Percentiles rank a stretch among this genome's conserved stretches.
Conservation (phyloP, 1,284 basidiomycete genomes). For the Papiliotrema flavescens region DNA sequence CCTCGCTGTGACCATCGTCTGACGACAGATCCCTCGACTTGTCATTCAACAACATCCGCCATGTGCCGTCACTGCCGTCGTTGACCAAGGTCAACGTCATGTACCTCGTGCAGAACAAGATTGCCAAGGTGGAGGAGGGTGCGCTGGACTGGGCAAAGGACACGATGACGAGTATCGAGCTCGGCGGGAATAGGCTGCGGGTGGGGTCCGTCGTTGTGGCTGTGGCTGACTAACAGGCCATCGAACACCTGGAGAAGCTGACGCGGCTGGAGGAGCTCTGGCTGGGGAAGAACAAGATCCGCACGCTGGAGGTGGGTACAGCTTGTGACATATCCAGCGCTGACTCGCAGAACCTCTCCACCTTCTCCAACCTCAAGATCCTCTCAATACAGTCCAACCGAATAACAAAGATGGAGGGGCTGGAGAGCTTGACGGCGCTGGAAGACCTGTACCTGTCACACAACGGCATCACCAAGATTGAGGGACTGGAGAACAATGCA, state of each 20-base stretch:
- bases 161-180: slow-evolving; percentile 78
- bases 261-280: slow-evolving; percentile 86
- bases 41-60: slow-evolving; percentile 86
- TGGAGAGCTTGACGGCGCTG: slow-evolving; percentile 67
- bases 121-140: slow-evolving; percentile 66
- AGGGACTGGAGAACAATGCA: slow-evolving; percentile 81
- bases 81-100: slow-evolving; percentile 62
- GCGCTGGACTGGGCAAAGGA: slow-evolving; percentile 58
- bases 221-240: slow-evolving; percentile 56
- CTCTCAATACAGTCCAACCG: slow-evolving; percentile 90
- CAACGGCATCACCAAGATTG: slow-evolving; percentile 80
- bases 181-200: slow-evolving; percentile 87
- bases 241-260: slow-evolving; percentile 81
- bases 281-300: slow-evolving; percentile 97
- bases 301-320: slow-evolving; percentile 67
- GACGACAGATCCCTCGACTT: slow-evolving; percentile 75
- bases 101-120: slow-evolving; percentile 96
- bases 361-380: slow-evolving; percentile 69
- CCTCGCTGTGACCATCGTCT: neutral
- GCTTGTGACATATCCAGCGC: neutral
- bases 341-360: slow-evolving; percentile 57
- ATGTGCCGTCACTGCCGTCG: slow-evolving; percentile 59
- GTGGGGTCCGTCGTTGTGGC: slow-evolving; percentile 50
- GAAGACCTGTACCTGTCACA: slow-evolving; percentile 94
- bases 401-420: slow-evolving; percentile 78